Base-by-base conservation (phyloP, 2,329 filamentous ascomycete species). In the Neocucurbitaria cava region DNA sequence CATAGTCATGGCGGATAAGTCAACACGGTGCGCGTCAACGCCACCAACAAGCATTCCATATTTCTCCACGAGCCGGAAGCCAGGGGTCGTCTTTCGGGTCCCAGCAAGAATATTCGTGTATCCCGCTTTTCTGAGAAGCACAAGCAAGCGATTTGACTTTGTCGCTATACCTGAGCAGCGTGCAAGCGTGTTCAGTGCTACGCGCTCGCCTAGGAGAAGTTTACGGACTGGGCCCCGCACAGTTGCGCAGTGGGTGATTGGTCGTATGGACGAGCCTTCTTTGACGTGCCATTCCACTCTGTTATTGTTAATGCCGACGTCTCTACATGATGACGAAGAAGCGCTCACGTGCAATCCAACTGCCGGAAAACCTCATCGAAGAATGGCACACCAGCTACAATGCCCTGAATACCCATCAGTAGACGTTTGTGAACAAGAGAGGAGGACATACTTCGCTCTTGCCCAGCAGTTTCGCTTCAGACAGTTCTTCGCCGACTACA, bases 1-100 rank as follows among this genome's bases (percentile, higher is more conserved):
- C 95, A 99, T 99, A 52, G 93, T 93, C 95, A 99, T 98, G 61
- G 89, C 86, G 74, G 76, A 79, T 2, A 99, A 82, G 75, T 99
- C 95, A 78, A 96, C 91, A 28, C 95, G 83, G 76, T 99, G 95
- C 2, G 89, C 86, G 77, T 99, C 95, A 15, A 92, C 93, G 10
- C 95, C 95, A 52, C 94, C 95, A 15, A 96, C 89, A 20, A 97
- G 81, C 89, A 99, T 97, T 65, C 92, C 95, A 77, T 99, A 99
- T 79, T 99, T 99, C 78, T 99, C 95, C 9, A 98, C 93, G 4
- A 98, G 80, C 10, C 95, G 85, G 79, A 98, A 99, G 0, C 95
- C 95, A 0, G 95, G 95, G 0, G 95, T 99, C 0, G 95, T 99
- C 82, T 99, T 99, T 72, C 95, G 85, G 41, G 95, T 99, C 39